Evolutionary conservation across 2,329 filamentous ascomycete genomes (phyloP).

Genomic region (Diaporthe velutina): DNA sequence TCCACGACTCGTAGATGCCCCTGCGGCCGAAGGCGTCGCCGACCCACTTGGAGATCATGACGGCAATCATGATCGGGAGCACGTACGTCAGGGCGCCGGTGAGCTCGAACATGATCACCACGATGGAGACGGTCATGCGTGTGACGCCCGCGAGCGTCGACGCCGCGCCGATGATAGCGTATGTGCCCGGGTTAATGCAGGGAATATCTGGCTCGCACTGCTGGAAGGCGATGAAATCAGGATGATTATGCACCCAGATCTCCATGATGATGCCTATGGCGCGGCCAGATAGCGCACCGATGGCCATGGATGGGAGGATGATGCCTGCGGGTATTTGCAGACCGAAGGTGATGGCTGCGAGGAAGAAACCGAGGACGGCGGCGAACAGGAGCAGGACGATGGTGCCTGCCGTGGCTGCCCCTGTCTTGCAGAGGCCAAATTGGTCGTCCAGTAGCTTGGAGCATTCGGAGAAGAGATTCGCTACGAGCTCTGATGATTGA

Average conservation of each 20-base stretch:
- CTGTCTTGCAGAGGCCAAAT: slow-evolving; percentile 90
- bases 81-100: slow-evolving; percentile 97
- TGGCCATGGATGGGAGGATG: slow-evolving; percentile 94
- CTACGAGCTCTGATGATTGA: slow-evolving; percentile 91
- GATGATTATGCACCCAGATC: slow-evolving; percentile 85
- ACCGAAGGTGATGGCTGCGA: slow-evolving; percentile 91
- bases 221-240: slow-evolving; percentile 79
- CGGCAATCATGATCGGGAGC: slow-evolving; percentile 97
- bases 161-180: slow-evolving; percentile 95
- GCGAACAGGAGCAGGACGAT: slow-evolving; percentile 87
- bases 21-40: slow-evolving; percentile 93
- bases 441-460: slow-evolving; percentile 84
- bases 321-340: slow-evolving; percentile 95
- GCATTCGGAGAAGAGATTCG: slow-evolving; percentile 93
- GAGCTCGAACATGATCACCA: slow-evolving; percentile 99
- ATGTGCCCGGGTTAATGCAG: slow-evolving; percentile 94
- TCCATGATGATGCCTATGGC: slow-evolving; percentile 91
- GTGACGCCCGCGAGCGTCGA: slow-evolving; percentile 95
- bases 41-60: slow-evolving; percentile 99
- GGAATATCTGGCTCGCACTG: slow-evolving; percentile 87
- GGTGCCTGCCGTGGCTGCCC: slow-evolving; percentile 83
- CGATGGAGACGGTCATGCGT: slow-evolving; percentile 96
- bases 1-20: slow-evolving; percentile 98
- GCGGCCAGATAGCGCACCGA: slow-evolving; percentile 90
- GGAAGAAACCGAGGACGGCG: slow-evolving; percentile 84